These are phyloP conservation scores for Trichosporon sp. DNA, from an alignment of 1,284 basidiomycete genomes.

Conservation along the genomic window DNA sequence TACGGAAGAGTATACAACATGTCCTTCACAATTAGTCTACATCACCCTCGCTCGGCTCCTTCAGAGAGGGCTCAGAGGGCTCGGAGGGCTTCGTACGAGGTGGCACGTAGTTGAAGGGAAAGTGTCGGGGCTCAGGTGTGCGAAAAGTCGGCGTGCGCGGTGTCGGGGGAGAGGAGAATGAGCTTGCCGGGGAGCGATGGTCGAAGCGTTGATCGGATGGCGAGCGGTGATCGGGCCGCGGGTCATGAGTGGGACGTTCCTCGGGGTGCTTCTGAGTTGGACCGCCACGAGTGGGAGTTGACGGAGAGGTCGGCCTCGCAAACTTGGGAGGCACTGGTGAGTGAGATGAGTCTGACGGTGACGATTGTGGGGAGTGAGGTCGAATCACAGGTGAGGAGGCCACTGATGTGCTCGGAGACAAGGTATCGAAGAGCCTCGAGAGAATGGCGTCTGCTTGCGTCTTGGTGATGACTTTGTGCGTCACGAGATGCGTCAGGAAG, in stretches of 20 bases:
- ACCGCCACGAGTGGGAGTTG: too few relatives aligned
- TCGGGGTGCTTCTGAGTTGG: too few relatives aligned
- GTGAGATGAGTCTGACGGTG: not conserved
- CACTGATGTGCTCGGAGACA: not conserved
- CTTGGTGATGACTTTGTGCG: not conserved
- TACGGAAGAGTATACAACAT: too few relatives aligned
- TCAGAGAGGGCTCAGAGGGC: not conserved
- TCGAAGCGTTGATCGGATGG: not conserved
- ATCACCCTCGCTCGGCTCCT: not conserved
- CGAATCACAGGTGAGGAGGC: not conserved
- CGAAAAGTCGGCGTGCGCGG: not conserved
- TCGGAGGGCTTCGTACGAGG: not conserved
- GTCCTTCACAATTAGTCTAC: not conserved
- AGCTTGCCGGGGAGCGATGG: not conserved
- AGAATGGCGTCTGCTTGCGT: slow-evolving; percentile 2
- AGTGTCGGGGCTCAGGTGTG: not conserved
- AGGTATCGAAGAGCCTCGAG: not conserved
- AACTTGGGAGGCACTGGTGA: not conserved
- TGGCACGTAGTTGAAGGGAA: not conserved
- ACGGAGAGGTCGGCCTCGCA: not conserved
- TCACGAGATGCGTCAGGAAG: not conserved
- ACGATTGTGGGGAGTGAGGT: not conserved
- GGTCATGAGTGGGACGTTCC: too few relatives aligned
- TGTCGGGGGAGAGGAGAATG: not conserved
- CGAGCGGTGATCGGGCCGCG: too few relatives aligned